These are phyloP conservation scores for Monascus ruber DNA, from an alignment of 2,329 filamentous ascomycete genomes.

Conservation along the genomic window DNA sequence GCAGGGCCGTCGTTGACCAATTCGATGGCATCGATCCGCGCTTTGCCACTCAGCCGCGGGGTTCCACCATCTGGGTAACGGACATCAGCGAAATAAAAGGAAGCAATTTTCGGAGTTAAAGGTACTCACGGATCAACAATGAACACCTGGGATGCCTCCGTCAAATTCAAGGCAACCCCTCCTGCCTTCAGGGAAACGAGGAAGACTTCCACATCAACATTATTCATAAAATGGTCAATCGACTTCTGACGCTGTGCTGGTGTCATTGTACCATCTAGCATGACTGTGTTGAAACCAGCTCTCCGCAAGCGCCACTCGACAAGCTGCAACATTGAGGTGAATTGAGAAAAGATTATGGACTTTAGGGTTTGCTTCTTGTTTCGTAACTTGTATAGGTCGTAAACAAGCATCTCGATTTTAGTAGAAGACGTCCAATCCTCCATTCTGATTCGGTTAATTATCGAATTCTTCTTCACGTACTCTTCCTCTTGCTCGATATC, in stretches of 20 bases:
- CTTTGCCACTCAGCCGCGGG: slow-evolving; percentile 99
- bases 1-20: slow-evolving; percentile 87
- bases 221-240: slow-evolving; percentile 94
- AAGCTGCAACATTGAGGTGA: slow-evolving; percentile 92
- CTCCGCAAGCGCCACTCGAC: slow-evolving; percentile 94
- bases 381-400: slow-evolving; percentile 82
- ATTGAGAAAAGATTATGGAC: slow-evolving; percentile 95
- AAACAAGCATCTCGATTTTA: slow-evolving; percentile 93
- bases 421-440: slow-evolving; percentile 97
- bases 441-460: slow-evolving; percentile 98
- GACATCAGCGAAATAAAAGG: slow-evolving; percentile 14
- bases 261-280: slow-evolving; percentile 96
- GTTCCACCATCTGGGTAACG: slow-evolving; percentile 74
- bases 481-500: slow-evolving; percentile 88
- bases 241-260: slow-evolving; percentile 84
- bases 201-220: slow-evolving; percentile 89
- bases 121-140: slow-evolving; percentile 81
- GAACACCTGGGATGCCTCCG: slow-evolving; percentile 87
- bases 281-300: slow-evolving; percentile 95
- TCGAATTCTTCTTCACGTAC: slow-evolving; percentile 83
- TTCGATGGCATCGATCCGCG: slow-evolving; percentile 86
- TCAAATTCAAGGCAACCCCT: slow-evolving; percentile 88
- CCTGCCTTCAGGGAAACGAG: slow-evolving; percentile 92
- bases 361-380: slow-evolving; percentile 91
- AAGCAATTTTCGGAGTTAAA: not conserved